Conservation (phyloP, 2,329 filamentous ascomycete species). For the Botryotinia calthae region DNA sequence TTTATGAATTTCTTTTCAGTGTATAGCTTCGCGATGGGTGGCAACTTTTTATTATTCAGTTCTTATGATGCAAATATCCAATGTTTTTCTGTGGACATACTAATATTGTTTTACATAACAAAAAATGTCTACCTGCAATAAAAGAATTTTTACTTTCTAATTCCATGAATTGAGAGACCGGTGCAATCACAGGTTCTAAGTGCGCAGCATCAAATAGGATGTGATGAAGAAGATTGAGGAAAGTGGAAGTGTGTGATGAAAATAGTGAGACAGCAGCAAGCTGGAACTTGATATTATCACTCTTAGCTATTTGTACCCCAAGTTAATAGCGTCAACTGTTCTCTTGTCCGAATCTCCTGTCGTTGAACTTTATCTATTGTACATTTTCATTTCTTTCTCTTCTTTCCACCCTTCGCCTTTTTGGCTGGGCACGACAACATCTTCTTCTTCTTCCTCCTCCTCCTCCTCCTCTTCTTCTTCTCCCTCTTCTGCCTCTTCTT, state of each 20-base stretch:
- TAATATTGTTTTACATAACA: background rate
- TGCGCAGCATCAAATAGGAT: too few species aligned
- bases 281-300: background rate
- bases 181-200: background rate
- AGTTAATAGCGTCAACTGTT: background rate
- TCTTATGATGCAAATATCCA: background rate
- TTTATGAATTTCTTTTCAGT: background rate
- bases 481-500: background rate
- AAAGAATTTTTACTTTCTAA: background rate
- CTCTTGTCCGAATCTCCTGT: background rate
- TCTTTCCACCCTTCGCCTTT: background rate
- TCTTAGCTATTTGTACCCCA: background rate
- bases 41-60: background rate
- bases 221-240: background rate
- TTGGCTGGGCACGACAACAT: background rate
- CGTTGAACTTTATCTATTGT: background rate
- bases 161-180: background rate
- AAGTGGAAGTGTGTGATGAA: background rate
- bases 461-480: background rate
- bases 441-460: background rate
- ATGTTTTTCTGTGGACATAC: background rate
- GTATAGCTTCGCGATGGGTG: background rate
- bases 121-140: background rate
- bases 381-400: background rate
- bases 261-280: background rate